Evolutionary conservation across 768 basidiomycete species (phyloP), one percentile per base, ranked within the genome.

Genomic region (Lactifluus pinguis): DNA sequence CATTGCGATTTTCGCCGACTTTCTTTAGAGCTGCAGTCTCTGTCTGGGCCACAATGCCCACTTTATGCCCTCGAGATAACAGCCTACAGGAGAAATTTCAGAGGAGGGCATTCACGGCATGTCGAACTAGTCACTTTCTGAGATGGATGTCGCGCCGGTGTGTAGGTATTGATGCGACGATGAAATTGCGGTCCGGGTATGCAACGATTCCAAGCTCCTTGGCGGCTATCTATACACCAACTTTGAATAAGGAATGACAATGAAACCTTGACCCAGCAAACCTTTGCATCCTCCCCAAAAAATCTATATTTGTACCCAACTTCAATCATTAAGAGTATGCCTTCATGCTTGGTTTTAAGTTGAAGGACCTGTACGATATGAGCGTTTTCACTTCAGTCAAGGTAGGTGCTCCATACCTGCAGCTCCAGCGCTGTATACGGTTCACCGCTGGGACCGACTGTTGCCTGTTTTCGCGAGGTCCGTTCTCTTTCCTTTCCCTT

Each of bases 1-100:
- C 77, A 65, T 85, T 87, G 55, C 83, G 80, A 62, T 84, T 92
- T 61, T 89, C 86, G 51, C 89, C 77, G 2, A 77, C 83, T 74
- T 89, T 92, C 75, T 95, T 95, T 52, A 95, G 77, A 0, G 92
- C 92, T 17, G 92, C 89, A 0, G 93, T 94, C 72, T 95, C 92
- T 0, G 79, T 80, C 69, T 95, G 93, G 25, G 83, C 77, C 2
- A 92, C 85, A 32, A 95, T 80, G 2, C 93, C 92, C 41, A 93
- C 91, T 71, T 88, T 86, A 69, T 91, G 77, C 0, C 92, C 92
- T 60, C 81, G 80, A 5, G 88, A 83, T 32, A 95, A 76, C 15
- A 95, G 76, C 62, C 92, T 86, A 34, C 11, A 38, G 0, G 41
- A 74, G 29, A 25, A 30, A 58, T 53, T 39, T 49, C 58, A 42